Conservation (phyloP, 805 yeast genomes). For the Lachancea kluyveri region DNA sequence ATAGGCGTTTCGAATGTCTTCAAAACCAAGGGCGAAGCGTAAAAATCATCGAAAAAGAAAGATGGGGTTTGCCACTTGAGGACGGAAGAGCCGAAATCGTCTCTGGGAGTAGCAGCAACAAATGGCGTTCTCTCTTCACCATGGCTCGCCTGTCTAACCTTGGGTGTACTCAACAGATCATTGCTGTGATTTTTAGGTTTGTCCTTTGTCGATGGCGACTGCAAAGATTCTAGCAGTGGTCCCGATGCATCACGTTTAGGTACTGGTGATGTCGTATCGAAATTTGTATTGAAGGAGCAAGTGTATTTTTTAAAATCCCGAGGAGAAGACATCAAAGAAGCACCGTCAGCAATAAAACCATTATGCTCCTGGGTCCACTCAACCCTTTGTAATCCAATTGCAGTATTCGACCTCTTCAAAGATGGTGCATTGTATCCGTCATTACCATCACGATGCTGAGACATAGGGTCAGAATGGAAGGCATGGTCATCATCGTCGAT, state of each 20-base stretch:
- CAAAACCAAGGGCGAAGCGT: constrained; percentile 23
- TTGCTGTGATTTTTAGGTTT: constrained; percentile 1
- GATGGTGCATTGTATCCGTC: constrained; percentile 12
- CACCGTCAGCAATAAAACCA: too few species aligned
- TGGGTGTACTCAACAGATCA: constrained; percentile 7
- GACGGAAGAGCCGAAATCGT: constrained; percentile 21
- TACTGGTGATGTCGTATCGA: constrained; percentile 27
- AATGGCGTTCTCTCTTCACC: background rate
- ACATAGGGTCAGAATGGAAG: too few species aligned
- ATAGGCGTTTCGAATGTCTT: constrained; percentile 4
- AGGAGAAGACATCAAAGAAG: constrained; percentile 16
- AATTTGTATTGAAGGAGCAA: constrained; percentile 31
- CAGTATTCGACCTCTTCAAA: constrained; percentile 23
- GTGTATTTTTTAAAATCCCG: constrained; percentile 24
- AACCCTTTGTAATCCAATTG: constrained; percentile 22
- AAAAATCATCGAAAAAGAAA: constrained; percentile 28
- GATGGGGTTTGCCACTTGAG: constrained; percentile 32
- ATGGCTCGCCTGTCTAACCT: constrained; percentile 1
- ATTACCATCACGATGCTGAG: too few species aligned
- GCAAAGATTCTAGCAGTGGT: constrained; percentile 2
- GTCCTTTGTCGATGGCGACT: constrained; percentile 4
- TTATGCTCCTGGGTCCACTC: too few species aligned
- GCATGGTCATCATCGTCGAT: constrained; percentile 2
- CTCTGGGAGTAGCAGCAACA: constrained; percentile 11
- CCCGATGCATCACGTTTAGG: constrained; percentile 1